Conservation (phyloP, 768 basidiomycete genomes). For the Tricholoma furcatifolium region DNA sequence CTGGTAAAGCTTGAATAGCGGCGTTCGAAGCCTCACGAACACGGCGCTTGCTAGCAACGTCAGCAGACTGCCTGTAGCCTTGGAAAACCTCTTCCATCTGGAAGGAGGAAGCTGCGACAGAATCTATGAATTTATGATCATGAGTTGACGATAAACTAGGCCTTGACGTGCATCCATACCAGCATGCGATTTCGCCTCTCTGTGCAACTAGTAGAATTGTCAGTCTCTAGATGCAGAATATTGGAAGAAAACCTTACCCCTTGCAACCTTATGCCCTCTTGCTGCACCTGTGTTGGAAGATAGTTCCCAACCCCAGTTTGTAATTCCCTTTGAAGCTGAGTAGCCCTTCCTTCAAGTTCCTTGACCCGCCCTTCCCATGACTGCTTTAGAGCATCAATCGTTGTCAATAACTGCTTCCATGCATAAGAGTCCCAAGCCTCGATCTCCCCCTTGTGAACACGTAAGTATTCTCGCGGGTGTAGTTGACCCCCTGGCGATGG, state of each 20-base stretch:
- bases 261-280: conserved; percentile 58
- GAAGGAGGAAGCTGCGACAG: conserved; percentile 66
- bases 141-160: background rate
- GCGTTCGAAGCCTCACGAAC: conserved; percentile 81
- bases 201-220: conserved; percentile 41
- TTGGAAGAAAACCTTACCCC: conserved; percentile 40
- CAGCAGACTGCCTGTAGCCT: conserved; percentile 74
- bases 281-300: conserved; percentile 46
- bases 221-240: conserved; percentile 4
- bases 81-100: conserved; percentile 75
- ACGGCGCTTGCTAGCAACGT: conserved; percentile 67
- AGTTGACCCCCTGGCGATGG: conserved; percentile 34
- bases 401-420: conserved; percentile 67
- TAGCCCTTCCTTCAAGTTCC: conserved; percentile 48
- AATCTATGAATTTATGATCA: conserved; percentile 37
- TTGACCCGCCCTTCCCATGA: conserved; percentile 63
- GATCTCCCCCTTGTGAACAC: conserved; percentile 61
- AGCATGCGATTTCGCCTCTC: conserved; percentile 51
- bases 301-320: conserved; percentile 44
- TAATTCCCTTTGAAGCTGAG: conserved; percentile 44
- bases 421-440: conserved; percentile 69
- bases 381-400: conserved; percentile 63
- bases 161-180: conserved; percentile 35
- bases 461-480: conserved; percentile 72
- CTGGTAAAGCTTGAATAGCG: conserved; percentile 67